Evolutionary conservation across 495 filamentous ascomycete species (phyloP).

Genomic region (Penicillium cinerascens): DNA sequence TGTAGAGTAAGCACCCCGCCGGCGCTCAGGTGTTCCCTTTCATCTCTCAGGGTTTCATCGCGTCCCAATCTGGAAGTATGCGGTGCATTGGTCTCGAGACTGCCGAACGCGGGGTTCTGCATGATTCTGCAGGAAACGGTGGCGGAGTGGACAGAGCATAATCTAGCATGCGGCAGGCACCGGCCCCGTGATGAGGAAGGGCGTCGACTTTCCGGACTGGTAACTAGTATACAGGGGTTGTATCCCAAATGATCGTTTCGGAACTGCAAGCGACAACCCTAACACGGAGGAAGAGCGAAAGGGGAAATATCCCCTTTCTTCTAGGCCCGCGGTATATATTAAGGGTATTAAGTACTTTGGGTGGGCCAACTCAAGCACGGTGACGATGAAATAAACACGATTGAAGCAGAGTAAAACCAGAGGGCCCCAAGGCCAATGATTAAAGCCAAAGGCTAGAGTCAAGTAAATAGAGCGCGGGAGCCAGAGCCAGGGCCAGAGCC

Average conservation of each 20-base stretch:
- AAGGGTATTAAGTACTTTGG: background rate
- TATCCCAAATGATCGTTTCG: conserved; percentile 1
- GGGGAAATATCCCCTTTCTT: conserved; percentile 3
- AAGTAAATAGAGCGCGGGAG: background rate
- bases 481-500: background rate
- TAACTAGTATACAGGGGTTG: background rate
- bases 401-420: too few species aligned
- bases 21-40: conserved; percentile 12
- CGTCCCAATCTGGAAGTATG: background rate
- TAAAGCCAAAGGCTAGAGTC: background rate
- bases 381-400: background rate
- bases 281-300: conserved; percentile 5
- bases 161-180: background rate
- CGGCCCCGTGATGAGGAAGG: background rate
- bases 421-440: background rate
- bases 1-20: background rate
- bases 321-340: background rate
- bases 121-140: background rate
- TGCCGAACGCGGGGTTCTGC: background rate
- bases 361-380: background rate
- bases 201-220: background rate
- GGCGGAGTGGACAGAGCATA: too few species aligned
- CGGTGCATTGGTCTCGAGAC: background rate
- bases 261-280: conserved; percentile 10
- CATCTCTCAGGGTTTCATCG: conserved; percentile 9